These are phyloP conservation scores for Heritiera fomes DNA, from an alignment of 345 rosid genomes.

Conservation along the genomic window DNA sequence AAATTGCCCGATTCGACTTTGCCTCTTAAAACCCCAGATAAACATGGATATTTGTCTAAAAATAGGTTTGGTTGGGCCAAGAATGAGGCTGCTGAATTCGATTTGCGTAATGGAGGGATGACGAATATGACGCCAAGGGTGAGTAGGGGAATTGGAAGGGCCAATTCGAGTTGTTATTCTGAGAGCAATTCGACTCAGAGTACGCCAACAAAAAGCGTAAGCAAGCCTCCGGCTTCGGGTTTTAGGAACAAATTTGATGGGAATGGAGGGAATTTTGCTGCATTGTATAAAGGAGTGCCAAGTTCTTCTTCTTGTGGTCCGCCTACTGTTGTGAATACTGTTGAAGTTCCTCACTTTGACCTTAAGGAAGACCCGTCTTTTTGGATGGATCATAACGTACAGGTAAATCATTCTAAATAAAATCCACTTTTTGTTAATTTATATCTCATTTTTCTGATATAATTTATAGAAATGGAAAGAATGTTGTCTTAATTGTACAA, in stretches of 20 bases:
- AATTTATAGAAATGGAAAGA: not conserved
- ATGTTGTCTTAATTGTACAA: not conserved
- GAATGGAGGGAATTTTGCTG: slow-evolving; percentile 56
- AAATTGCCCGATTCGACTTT: slow-evolving; percentile 46
- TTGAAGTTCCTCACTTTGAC: slow-evolving; percentile 92
- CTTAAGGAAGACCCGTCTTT: slow-evolving; percentile 91
- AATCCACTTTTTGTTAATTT: not conserved
- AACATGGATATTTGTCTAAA: slow-evolving; percentile 44
- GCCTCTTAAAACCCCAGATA: slow-evolving; percentile 80
- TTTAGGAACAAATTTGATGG: slow-evolving; percentile 60
- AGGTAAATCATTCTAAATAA: slow-evolving; percentile 46
- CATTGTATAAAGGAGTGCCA: slow-evolving; percentile 79
- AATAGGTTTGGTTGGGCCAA: slow-evolving; percentile 73
- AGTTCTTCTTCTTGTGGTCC: slow-evolving; percentile 51
- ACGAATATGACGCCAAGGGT: slow-evolving; percentile 57
- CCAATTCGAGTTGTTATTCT: slow-evolving; percentile 40
- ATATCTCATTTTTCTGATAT: not conserved
- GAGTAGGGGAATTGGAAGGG: slow-evolving; percentile 44
- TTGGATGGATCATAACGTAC: slow-evolving; percentile 99
- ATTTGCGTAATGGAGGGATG: slow-evolving; percentile 29
- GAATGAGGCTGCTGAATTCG: slow-evolving; percentile 42
- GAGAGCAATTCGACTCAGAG: slow-evolving; percentile 77
- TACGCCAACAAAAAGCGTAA: slow-evolving; percentile 86
- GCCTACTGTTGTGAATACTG: slow-evolving; percentile 55
- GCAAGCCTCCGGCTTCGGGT: slow-evolving; percentile 74